These are phyloP conservation scores for Sclerotinia borealis DNA, from an alignment of 2,329 filamentous ascomycete genomes.

Conservation along the genomic window DNA sequence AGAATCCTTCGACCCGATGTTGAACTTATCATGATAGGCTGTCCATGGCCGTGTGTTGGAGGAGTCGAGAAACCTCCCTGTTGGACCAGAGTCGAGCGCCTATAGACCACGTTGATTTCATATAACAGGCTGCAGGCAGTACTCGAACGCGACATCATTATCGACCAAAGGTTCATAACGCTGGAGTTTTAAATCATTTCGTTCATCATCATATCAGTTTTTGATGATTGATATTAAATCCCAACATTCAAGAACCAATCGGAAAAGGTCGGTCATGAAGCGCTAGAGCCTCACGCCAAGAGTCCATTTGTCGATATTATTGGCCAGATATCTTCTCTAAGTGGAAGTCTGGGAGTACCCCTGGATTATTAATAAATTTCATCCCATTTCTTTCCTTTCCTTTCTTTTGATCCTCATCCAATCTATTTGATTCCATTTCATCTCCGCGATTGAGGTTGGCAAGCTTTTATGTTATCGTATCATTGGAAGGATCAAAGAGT, in stretches of 20 bases:
- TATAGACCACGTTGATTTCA: neutral
- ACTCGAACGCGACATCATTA: neutral
- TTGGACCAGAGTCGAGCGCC: neutral
- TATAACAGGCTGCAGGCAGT: neutral
- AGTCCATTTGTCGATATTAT: neutral
- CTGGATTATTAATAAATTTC: neutral
- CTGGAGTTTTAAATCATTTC: no score
- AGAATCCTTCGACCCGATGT: neutral
- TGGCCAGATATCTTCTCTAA: neutral
- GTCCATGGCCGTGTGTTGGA: no score
- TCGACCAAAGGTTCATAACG: neutral
- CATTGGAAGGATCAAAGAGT: neutral
- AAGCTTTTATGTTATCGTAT: neutral
- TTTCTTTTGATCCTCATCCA: neutral
- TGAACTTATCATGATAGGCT: no score
- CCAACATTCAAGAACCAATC: neutral
- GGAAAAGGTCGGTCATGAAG: neutral
- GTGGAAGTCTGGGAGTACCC: neutral
- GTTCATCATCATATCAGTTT: neutral
- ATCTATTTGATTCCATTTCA: conserved; percentile 3
- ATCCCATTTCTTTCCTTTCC: neutral
- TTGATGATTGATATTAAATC: neutral
- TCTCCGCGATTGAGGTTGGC: neutral
- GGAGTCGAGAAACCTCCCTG: neutral
- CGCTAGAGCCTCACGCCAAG: neutral